A percentile compares a stretch with the other conserved stretches of the same genome.
phyloP scores from a whole-genome alignment of 768 basidiomycete genomes.

The Suillus alpinus region DNA sequence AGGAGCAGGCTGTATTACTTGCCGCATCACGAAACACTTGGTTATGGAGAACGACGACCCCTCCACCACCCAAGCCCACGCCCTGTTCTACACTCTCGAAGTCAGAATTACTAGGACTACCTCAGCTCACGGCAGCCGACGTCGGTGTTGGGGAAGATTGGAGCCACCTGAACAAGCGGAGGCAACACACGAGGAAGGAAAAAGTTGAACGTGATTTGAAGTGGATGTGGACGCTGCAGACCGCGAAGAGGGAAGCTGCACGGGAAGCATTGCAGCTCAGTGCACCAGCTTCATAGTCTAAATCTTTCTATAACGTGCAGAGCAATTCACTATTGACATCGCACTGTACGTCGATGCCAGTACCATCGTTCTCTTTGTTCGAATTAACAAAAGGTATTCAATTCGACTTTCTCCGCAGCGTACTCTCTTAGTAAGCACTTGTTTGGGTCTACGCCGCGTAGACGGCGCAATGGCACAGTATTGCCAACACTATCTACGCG shows the following conservation, averaged over 20 bases:
- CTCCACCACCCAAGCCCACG: slow-evolving; percentile 1
- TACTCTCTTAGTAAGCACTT: too few relatives aligned
- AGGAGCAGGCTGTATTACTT: slow-evolving; percentile 14
- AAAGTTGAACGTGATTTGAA: slow-evolving; percentile 45
- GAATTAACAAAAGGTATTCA: too few relatives aligned
- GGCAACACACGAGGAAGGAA: slow-evolving; percentile 43
- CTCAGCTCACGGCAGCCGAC: slow-evolving; percentile 20
- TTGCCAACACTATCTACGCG: too few relatives aligned
- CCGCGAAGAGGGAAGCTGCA: slow-evolving; percentile 14
- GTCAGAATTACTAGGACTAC: not conserved
- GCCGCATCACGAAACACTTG: slow-evolving; percentile 33
- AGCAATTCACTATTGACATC: too few relatives aligned
- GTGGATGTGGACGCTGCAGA: slow-evolving; percentile 36
- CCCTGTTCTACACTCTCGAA: slow-evolving; percentile 23
- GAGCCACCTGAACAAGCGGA: slow-evolving; percentile 55
- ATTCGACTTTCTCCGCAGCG: too few relatives aligned
- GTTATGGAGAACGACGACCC: slow-evolving; percentile 35
- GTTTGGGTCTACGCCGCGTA: too few relatives aligned
- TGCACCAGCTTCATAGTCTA: too few relatives aligned
- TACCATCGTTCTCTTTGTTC: too few relatives aligned
- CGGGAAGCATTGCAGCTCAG: not conserved
- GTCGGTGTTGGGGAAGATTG: slow-evolving; percentile 41
- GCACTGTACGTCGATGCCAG: too few relatives aligned
- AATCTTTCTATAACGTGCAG: too few relatives aligned
- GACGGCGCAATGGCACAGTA: too few relatives aligned